Percentiles rank a stretch among this genome's conserved stretches.
phyloP scores from a whole-genome alignment of 2,329 filamentous ascomycete species.

The Penicillium aurantiogriseum region DNA sequence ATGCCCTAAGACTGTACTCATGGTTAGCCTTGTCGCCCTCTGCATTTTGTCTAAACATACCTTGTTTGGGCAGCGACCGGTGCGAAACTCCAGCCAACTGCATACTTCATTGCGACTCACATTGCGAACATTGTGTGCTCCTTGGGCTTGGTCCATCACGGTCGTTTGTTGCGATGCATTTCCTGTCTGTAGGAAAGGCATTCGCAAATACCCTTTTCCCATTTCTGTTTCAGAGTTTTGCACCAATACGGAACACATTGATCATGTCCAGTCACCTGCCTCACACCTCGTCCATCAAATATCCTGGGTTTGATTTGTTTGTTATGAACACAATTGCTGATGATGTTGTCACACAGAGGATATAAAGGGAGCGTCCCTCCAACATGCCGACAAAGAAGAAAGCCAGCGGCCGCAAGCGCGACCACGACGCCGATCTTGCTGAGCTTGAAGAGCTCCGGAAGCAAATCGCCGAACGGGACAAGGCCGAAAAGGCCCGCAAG shows the following conservation, averaged over 20 bases:
- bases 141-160: background rate
- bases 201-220: background rate
- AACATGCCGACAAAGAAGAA: constrained; percentile 2
- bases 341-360: background rate
- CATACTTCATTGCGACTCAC: background rate
- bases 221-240: background rate
- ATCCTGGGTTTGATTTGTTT: background rate
- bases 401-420: background rate
- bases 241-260: background rate
- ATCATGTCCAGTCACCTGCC: background rate
- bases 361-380: background rate
- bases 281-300: background rate
- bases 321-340: constrained; percentile 1
- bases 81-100: background rate
- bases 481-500: background rate
- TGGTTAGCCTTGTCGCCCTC: background rate
- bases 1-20: background rate
- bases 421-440: background rate
- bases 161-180: background rate
- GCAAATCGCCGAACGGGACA: background rate
- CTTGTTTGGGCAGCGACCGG: background rate
- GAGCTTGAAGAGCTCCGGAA: constrained; percentile 1
- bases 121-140: too few species aligned
- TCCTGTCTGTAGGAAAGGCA: background rate
- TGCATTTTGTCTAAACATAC: background rate